Base-by-base conservation (phyloP, 768 basidiomycete genomes). In the Mycena indigotica region DNA sequence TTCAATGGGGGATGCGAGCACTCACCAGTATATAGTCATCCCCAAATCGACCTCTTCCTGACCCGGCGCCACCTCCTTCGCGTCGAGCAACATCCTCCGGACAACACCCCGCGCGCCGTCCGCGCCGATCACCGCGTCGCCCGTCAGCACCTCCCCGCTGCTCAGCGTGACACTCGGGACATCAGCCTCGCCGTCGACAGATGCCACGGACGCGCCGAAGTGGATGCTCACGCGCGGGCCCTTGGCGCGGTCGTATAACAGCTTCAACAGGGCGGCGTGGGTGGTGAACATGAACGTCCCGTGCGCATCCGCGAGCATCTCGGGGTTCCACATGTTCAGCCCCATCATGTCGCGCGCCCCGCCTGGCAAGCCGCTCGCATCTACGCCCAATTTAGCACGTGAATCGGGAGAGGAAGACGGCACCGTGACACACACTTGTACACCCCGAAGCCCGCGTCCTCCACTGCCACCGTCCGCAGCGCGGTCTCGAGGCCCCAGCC, bases 291-390 rank as follows among this genome's bases (percentile, higher is more conserved):
- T 48, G 23, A 48, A 48, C 13, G 13, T n/a, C 19, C 46, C 46
- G 24, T 26, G 46, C 46, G 46, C 46, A 5, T 48, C 46, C 5
- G 28, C 46, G 46, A 48, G 46, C 25, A 48, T 8, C 23, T 48
- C 46, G 6, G 46, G 46, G 46, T 48, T 26, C 46, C 46, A 48
- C 5, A 26, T 48, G 46, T 48, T 48, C n/a, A n/a, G n/a, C n/a
- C n/a, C n/a, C n/a, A n/a, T n/a, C n/a, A n/a, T n/a, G n/a, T n/a
- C n/a, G n/a, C n/a, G n/a, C n/a, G n/a, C n/a, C 23, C 46, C 46
- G 13, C 8, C 41, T 23, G 41, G 10, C 19, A 26, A 26, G 13
- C 28, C 21, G 46, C 25, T 28, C 5, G 25, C 12, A n/a, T 48
- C 46, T 48, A n/a, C 15, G 21, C 24, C 23, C 5, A 5, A 8